phyloP scores from a whole-genome alignment of 208 protist species.

The Histomonas meleagridis region DNA sequence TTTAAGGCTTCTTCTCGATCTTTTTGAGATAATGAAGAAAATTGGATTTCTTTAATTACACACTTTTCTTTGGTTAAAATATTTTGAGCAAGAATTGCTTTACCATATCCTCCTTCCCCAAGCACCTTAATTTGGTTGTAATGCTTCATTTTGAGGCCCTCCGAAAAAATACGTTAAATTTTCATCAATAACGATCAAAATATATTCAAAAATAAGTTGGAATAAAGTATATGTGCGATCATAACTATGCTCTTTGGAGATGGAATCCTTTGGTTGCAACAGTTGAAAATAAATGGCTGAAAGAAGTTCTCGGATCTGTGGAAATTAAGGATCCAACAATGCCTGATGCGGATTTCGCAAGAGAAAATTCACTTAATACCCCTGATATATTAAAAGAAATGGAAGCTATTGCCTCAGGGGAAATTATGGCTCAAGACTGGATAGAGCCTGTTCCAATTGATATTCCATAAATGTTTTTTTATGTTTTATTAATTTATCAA shows the following conservation, averaged over 20 bases:
- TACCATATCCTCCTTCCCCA: constrained; percentile 38
- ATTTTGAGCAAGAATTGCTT: background rate
- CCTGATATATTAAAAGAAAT: constrained; percentile 26
- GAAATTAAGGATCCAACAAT: background rate
- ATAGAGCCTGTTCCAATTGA: constrained; percentile 4
- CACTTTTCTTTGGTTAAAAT: background rate
- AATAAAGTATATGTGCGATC: too few relatives aligned
- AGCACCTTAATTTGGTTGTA: constrained; percentile 39
- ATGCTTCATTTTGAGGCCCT: constrained; percentile 38
- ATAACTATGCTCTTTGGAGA: background rate
- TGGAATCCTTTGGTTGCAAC: background rate
- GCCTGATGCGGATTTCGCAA: background rate
- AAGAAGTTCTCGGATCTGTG: background rate
- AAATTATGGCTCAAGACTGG: background rate
- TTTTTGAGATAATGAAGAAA: constrained; percentile 1
- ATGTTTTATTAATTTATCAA: too few relatives aligned
- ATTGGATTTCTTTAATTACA: constrained; percentile 35
- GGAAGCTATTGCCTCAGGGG: background rate
- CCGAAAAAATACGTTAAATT: too few relatives aligned
- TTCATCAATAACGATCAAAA: too few relatives aligned
- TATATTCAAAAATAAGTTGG: too few relatives aligned
- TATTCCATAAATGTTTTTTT: background rate
- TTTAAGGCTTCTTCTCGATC: constrained; percentile 35
- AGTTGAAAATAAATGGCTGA: background rate
- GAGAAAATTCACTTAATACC: background rate